Evolutionary conservation across 2,329 filamentous ascomycete genomes (phyloP).

Genomic region (Monilinia fructigena): DNA sequence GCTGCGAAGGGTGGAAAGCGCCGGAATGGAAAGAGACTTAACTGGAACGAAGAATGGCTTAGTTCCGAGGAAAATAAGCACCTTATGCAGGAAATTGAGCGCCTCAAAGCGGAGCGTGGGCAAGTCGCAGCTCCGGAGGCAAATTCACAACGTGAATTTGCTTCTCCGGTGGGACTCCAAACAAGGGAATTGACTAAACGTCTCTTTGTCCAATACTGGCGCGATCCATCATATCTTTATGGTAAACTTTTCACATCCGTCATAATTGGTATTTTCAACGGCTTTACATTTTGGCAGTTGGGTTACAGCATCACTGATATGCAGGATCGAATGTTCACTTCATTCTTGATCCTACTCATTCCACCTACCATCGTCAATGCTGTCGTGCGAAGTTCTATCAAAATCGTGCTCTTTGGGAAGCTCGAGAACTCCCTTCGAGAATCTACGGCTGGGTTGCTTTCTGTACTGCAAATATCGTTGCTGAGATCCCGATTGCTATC

Average conservation of each 20-base stretch:
- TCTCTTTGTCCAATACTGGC: slow-evolving; percentile 71
- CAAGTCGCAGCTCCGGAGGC: slow-evolving; percentile 44
- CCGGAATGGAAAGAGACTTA: slow-evolving; percentile 54
- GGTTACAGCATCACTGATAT: slow-evolving; percentile 65
- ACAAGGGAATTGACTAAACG: slow-evolving; percentile 66
- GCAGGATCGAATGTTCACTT: slow-evolving; percentile 76
- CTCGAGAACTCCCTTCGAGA: slow-evolving; percentile 68
- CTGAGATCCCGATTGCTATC: slow-evolving; percentile 70
- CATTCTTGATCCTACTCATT: slow-evolving; percentile 60
- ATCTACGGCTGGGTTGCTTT: slow-evolving; percentile 80
- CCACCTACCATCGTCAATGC: slow-evolving; percentile 71
- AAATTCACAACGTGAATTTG: slow-evolving; percentile 56
- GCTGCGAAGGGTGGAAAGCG: slow-evolving; percentile 53
- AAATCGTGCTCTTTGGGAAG: slow-evolving; percentile 71
- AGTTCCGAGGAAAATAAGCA: slow-evolving; percentile 59
- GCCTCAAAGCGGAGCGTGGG: slow-evolving; percentile 36
- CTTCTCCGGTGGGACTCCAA: slow-evolving; percentile 62
- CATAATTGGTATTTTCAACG: slow-evolving; percentile 73
- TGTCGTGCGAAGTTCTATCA: slow-evolving; percentile 74
- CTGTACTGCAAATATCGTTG: slow-evolving; percentile 68
- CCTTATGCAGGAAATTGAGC: slow-evolving; percentile 63
- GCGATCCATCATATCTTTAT: slow-evolving; percentile 73
- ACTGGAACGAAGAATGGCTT: slow-evolving; percentile 76
- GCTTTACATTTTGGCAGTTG: slow-evolving; percentile 73
- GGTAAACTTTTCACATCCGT: slow-evolving; percentile 72